phyloP scores from a whole-genome alignment of 2,329 filamentous ascomycete genomes.

The Apiospora rasikravindrae region DNA sequence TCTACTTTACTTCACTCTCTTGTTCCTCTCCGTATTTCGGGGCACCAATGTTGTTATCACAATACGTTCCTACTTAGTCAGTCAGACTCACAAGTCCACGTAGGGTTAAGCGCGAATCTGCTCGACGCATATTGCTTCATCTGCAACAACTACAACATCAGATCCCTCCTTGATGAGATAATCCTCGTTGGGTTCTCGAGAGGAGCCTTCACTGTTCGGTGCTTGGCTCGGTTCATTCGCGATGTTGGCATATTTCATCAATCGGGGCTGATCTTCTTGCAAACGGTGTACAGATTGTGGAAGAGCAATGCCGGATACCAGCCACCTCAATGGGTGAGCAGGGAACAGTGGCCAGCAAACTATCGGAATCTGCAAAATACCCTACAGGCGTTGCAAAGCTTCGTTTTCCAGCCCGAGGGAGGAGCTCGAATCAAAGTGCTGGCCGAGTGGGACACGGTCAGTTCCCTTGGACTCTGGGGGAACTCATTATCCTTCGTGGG shows the following conservation, averaged over 20 bases:
- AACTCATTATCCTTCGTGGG: background rate
- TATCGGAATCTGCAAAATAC: background rate
- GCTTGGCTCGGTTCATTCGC: conserved; percentile 40
- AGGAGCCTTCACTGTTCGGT: conserved; percentile 46
- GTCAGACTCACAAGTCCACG: background rate
- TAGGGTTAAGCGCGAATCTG: background rate
- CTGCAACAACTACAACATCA: background rate
- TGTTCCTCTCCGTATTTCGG: too few relatives aligned
- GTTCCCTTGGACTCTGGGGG: background rate
- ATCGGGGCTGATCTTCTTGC: background rate
- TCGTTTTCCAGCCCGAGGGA: background rate
- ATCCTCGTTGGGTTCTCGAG: conserved; percentile 45
- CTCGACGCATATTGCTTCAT: background rate
- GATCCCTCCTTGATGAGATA: conserved; percentile 27
- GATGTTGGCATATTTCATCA: conserved; percentile 17
- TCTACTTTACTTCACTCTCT: background rate
- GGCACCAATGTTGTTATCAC: too few relatives aligned
- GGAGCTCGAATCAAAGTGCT: background rate
- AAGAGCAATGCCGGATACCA: background rate
- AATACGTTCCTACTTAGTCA: too few relatives aligned
- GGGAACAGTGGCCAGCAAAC: background rate
- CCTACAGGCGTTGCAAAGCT: fast-evolving
- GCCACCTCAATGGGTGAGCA: fast-evolving
- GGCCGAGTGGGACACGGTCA: background rate
- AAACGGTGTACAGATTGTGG: background rate